These are phyloP conservation scores for Mucor ambiguus DNA, from an alignment of 371 early-diverging fungal genomes.

Conservation along the genomic window DNA sequence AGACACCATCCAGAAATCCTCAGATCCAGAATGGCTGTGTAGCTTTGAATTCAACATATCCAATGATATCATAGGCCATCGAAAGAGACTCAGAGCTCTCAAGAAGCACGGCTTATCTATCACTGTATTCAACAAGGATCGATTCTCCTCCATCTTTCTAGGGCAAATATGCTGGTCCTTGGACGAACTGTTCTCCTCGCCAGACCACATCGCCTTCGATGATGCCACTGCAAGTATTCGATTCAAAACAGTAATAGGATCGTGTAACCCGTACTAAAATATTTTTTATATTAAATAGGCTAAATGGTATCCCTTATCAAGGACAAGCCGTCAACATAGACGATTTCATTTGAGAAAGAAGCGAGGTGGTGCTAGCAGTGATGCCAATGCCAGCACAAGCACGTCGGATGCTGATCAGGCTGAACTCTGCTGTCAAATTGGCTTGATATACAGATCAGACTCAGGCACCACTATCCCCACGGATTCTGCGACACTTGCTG, in stretches of 20 bases:
- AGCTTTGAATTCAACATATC: conserved; percentile 46
- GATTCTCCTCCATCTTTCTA: conserved; percentile 43
- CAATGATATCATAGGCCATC: conserved; percentile 25
- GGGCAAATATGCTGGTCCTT: conserved; percentile 38
- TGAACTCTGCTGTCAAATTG: conserved; percentile 22
- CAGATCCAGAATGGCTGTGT: conserved; percentile 45
- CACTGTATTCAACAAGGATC: conserved; percentile 43
- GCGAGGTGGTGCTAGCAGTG: background rate
- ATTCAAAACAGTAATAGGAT: background rate
- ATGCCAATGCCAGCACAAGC: conserved; percentile 5
- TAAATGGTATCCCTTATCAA: conserved; percentile 23
- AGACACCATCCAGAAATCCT: conserved; percentile 37
- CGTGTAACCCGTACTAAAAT: conserved; percentile 11
- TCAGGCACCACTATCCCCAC: conserved; percentile 7
- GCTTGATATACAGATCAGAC: conserved; percentile 14
- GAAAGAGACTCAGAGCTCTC: conserved; percentile 24
- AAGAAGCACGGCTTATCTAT: conserved; percentile 36
- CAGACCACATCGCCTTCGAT: conserved; percentile 24
- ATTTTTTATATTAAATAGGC: conserved; percentile 6
- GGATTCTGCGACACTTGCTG: conserved; percentile 3
- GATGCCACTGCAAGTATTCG: conserved; percentile 20
- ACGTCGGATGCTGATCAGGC: conserved; percentile 19
- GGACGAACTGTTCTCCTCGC: conserved; percentile 30
- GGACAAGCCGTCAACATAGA: conserved; percentile 12
- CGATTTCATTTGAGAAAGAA: conserved; percentile 22